Evolutionary conservation across 768 basidiomycete species (phyloP), one percentile per base, ranked within the genome.

Genomic region (Lactarius akahatsu): DNA sequence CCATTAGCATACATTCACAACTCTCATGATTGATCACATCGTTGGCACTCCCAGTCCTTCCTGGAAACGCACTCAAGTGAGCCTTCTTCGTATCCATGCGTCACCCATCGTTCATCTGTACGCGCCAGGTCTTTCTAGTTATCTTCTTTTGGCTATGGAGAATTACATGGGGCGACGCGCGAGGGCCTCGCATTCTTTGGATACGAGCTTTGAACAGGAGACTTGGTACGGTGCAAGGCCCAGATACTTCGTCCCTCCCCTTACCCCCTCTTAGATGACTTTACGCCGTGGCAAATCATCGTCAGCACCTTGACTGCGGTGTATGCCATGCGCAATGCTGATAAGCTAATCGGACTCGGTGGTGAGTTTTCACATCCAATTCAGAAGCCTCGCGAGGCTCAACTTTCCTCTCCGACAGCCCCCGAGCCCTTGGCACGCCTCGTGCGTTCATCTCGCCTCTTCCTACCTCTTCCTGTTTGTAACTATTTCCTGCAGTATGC

Each of bases 271-370:
- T 67, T 52, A 63, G 74, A 94, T 89, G 82, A 73, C 86, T 96
- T 94, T 79, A 90, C 95, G 0, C 97, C 97, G n/a, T 99, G 94
- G 90, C 96, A 99, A 74, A 82, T 98, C 72, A 84, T 98, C 59
- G 83, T 94, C 63, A 90, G 86, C 71, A 93, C 94, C 0, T 78
- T 97, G 65, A 97, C 95, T 1, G 76, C 85, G 34, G 80, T 96
- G 5, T 99, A 98, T 74, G 88, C 92, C 20, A 74, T 90, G 57
- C 82, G 91, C 15, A 92, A 98, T 76, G 77, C 95, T 15, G 94
- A 96, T 76, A 90, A 88, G 77, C 82, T 97, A 18, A 76, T 96
- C 8, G 94, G 94, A 4, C 80, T 96, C 18, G 87, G 83, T 70
- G 84, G 95, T 95, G 72, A 73, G 89, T 58, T 43, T 36, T 76